Conservation (phyloP, 192 early-diverging fungal species). For the Coemansia sp. region DNA sequence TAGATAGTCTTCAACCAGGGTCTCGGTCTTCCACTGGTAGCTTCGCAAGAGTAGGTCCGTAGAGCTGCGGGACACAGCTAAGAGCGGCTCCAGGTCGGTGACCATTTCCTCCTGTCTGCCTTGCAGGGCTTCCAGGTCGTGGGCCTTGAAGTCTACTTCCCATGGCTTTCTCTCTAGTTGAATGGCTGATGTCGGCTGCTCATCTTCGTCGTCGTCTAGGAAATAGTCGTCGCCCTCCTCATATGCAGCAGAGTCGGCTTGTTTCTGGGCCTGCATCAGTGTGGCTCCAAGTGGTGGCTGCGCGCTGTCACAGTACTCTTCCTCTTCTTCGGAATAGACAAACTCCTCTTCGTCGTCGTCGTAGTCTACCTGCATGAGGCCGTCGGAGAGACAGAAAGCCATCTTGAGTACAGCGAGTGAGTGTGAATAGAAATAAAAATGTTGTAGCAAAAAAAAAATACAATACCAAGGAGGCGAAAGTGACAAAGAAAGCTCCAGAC, state of each 20-base stretch:
- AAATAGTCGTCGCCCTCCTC: conserved; percentile 29
- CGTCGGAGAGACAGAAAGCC: conserved; percentile 29
- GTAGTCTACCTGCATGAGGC: conserved; percentile 36
- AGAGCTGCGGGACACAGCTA: conserved; percentile 29
- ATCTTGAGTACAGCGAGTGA: conserved; percentile 1
- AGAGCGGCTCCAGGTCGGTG: conserved; percentile 30
- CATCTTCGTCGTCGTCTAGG: conserved; percentile 26
- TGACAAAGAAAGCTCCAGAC: neutral
- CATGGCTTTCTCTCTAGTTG: conserved; percentile 1
- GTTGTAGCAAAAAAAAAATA: neutral
- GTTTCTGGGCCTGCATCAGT: conserved; percentile 4
- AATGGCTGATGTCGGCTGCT: neutral
- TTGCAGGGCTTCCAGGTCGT: conserved; percentile 16
- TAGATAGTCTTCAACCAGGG: conserved; percentile 44
- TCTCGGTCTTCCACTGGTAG: conserved; percentile 46
- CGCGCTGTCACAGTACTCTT: neutral
- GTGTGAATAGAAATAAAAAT: neutral
- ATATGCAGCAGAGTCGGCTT: conserved; percentile 15
- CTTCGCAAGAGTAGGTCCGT: conserved; percentile 40
- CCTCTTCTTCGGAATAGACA: conserved; percentile 38
- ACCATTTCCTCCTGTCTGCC: conserved; percentile 33
- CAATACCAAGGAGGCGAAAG: neutral
- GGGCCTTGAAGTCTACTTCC: conserved; percentile 46
- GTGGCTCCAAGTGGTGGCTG: neutral
- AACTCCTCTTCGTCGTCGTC: conserved; percentile 14